phyloP scores from a whole-genome alignment of 2,329 filamentous ascomycete genomes.

The Lecanicillium sp. region DNA sequence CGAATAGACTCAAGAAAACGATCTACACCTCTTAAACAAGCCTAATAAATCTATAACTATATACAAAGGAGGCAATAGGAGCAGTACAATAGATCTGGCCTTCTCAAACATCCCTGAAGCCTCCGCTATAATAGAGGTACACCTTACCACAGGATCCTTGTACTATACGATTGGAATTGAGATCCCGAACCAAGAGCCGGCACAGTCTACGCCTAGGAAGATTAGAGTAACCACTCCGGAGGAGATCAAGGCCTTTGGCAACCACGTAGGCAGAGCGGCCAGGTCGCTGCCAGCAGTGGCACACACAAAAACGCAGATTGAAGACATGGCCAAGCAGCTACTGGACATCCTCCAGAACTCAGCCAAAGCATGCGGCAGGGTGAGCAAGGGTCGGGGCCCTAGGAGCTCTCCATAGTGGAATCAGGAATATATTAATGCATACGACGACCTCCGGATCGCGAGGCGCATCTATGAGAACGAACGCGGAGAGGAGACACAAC shows the following conservation, averaged over 20 bases:
- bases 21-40: constrained; percentile 1
- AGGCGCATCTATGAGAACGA: constrained; percentile 3
- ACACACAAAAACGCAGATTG: neutral
- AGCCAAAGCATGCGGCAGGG: neutral
- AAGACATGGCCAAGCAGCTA: neutral
- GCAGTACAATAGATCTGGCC: neutral
- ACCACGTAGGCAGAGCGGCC: constrained; percentile 1
- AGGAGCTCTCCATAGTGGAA: constrained; percentile 3
- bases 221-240: constrained; percentile 2
- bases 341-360: neutral
- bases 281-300: neutral
- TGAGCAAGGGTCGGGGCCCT: neutral
- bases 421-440: constrained; percentile 1
- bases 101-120: constrained; percentile 2
- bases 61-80: neutral
- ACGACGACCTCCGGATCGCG: neutral
- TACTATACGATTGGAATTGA: constrained; percentile 2
- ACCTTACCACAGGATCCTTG: too few relatives aligned
- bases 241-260: too few relatives aligned
- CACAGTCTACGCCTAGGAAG: neutral
- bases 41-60: constrained; percentile 1
- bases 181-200: neutral
- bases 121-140: neutral
- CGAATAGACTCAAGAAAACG: neutral
- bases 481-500: constrained; percentile 2